Percentiles rank a stretch among this genome's conserved stretches.
phyloP scores from a whole-genome alignment of 306 rosid genomes.

The Comarum palustre region DNA sequence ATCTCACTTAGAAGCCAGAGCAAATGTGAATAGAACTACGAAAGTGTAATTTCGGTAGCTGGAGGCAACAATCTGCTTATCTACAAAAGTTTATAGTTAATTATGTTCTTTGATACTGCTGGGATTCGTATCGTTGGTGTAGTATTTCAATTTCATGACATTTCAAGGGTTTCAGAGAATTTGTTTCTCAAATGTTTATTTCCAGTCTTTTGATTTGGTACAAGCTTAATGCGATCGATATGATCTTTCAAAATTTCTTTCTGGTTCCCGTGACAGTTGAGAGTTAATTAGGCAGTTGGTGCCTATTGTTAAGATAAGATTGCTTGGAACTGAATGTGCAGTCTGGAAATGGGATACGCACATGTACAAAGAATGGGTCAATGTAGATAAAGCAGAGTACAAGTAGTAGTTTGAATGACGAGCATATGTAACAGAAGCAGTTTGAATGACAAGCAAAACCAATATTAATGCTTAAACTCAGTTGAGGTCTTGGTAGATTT shows the following conservation, averaged over 20 bases:
- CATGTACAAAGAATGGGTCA: neutral
- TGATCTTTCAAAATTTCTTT: neutral
- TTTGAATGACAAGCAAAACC: neutral
- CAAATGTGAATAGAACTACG: conserved; percentile 41
- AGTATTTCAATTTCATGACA: neutral
- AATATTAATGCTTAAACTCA: neutral
- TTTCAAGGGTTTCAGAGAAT: neutral
- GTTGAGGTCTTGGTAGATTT: conserved; percentile 30
- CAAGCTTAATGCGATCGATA: neutral
- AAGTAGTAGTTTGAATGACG: neutral
- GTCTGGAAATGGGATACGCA: neutral
- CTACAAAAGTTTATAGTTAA: neutral
- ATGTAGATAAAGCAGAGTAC: neutral
- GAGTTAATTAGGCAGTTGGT: neutral
- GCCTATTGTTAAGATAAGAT: too few relatives aligned
- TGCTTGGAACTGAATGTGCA: neutral
- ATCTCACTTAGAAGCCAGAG: conserved; percentile 28
- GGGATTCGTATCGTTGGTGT: neutral
- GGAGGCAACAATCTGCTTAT: neutral
- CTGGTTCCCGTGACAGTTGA: neutral
- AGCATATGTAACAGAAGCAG: conserved; percentile 1
- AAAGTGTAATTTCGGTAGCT: conserved; percentile 27
- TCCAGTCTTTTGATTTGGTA: neutral
- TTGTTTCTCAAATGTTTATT: neutral
- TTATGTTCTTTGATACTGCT: neutral